Evolutionary conservation across 768 basidiomycete genomes (phyloP), one percentile per base, ranked within the genome.

Genomic region (Cystobasidium tubakii): DNA sequence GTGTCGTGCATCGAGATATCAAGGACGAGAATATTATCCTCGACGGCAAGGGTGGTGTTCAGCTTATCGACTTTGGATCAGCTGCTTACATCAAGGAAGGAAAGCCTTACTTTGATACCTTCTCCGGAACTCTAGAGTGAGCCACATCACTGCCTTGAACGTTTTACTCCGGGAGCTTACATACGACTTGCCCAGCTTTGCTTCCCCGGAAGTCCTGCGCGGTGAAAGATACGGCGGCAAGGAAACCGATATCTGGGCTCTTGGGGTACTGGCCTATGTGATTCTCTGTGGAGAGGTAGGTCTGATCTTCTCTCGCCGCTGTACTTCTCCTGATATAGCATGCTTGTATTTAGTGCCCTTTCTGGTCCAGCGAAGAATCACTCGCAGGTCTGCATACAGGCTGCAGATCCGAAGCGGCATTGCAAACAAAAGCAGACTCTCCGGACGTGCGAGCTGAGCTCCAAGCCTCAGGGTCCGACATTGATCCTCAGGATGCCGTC

Each of bases 231-330:
- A 99, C 81, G 86, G 90, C 76, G 96, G 95, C 42, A 94, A 93
- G 79, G 92, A 95, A 80, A 94, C 97, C 81, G 95, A 99, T 77
- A 90, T 97, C 1, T 99, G 95, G 94, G 95, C 95, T 0, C 90
- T 95, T 74, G 95, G 95, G 17, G 93, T 98, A 27, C 92, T 99
- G 25, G 92, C 89, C 15, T 99, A 93, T 81, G 95, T 99, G 71
- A 86, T 99, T 75, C 85, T 98, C 42, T 82, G 82, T 53, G 83
- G 92, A 6, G 92, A 95, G 80, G 91, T 93, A 0, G 90, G 94
- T 77, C 89, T 88, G 55, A 91, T 92, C 0, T 83, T 95, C 10
- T 82, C 84, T n/a, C n/a, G n/a, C n/a, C n/a, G n/a, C n/a, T n/a
- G n/a, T n/a, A n/a, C n/a, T n/a, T n/a, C n/a, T n/a, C n/a, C n/a